Conservation (phyloP, 129 eudicot species). For the Flaveria bidentis region DNA sequence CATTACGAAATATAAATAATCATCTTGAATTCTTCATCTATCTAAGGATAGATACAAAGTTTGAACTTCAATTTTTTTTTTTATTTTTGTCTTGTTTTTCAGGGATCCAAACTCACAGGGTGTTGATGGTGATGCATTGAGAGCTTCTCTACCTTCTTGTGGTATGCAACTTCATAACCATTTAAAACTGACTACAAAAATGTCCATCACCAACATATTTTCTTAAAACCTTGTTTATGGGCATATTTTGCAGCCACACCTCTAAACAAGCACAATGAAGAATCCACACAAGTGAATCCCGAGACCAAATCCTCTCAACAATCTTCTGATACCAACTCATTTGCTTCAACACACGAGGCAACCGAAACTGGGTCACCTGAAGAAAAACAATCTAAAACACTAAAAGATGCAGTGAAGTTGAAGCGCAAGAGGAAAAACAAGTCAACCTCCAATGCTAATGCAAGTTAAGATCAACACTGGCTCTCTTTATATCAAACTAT, state of each 20-base stretch:
- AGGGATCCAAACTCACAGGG: constrained; percentile 84
- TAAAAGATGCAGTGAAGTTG: constrained; percentile 77
- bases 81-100: constrained; percentile 13
- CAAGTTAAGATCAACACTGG: constrained; percentile 18
- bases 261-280: constrained; percentile 33
- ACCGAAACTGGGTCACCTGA: constrained; percentile 24
- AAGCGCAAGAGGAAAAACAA: constrained; percentile 70
- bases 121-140: constrained; percentile 56
- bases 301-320: constrained; percentile 29
- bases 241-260: constrained; percentile 28
- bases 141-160: constrained; percentile 49
- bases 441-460: constrained; percentile 21
- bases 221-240: not conserved
- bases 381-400: constrained; percentile 41
- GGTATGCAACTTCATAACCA: constrained; percentile 39
- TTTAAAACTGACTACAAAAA: not conserved
- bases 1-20: not conserved
- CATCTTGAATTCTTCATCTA: not conserved
- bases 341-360: constrained; percentile 27
- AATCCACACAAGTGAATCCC: constrained; percentile 1
- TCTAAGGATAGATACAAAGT: not conserved
- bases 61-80: not conserved
- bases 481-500: not conserved
- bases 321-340: constrained; percentile 30
- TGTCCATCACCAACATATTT: not conserved